phyloP scores from a whole-genome alignment of 2,329 filamentous ascomycete genomes.

The Diplodia mutila region DNA sequence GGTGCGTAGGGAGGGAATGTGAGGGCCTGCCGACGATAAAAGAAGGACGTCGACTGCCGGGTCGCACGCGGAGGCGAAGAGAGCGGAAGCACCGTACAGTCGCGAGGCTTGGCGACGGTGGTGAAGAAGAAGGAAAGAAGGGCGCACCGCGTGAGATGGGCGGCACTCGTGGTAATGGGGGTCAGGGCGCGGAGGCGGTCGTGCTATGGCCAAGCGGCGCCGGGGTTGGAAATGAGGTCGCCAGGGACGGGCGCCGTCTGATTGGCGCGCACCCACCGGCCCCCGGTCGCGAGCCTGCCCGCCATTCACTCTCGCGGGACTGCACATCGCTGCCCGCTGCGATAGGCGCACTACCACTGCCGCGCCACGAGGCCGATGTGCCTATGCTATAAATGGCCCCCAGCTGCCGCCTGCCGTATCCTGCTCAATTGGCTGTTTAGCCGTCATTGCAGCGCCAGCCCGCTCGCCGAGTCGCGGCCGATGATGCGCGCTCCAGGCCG shows the following conservation, averaged over 20 bases:
- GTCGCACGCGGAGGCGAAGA: slow-evolving; percentile 20
- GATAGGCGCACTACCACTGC: not conserved
- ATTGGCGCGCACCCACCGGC: not conserved
- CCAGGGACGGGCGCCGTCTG: slow-evolving; percentile 2
- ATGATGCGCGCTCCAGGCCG: not conserved
- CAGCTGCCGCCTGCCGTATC: not conserved
- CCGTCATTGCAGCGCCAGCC: not conserved
- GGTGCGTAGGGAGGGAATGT: slow-evolving; percentile 17
- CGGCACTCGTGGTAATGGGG: slow-evolving; percentile 4
- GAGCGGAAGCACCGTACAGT: slow-evolving; percentile 19
- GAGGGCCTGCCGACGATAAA: slow-evolving; percentile 29
- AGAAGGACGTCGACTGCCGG: slow-evolving; percentile 31
- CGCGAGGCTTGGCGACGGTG: slow-evolving; percentile 25
- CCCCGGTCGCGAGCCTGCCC: slow-evolving; percentile 1
- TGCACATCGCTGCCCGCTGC: not conserved
- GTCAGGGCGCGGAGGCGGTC: not conserved
- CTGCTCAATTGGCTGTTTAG: not conserved
- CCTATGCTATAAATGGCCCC: not conserved
- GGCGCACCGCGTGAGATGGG: not conserved
- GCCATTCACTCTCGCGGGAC: not conserved
- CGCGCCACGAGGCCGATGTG: not conserved
- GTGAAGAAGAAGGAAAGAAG: slow-evolving; percentile 19
- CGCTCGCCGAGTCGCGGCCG: not conserved
- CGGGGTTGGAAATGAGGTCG: slow-evolving; percentile 14
- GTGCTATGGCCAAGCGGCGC: slow-evolving; percentile 2